Conservation (phyloP, 306 rosid species). For the Begonia peltatifolia region DNA sequence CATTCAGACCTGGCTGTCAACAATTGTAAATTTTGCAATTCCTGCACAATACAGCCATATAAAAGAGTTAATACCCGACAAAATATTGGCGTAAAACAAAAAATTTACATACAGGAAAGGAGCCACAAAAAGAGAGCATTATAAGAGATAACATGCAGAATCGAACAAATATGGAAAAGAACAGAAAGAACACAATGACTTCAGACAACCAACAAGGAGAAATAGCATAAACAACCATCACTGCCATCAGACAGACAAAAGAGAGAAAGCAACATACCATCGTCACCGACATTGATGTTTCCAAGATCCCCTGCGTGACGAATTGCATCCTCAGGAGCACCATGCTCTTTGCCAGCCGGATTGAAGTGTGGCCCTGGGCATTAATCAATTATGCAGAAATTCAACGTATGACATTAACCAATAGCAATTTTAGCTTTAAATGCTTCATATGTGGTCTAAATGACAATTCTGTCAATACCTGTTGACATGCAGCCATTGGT, state of each 20-base stretch:
- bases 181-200: no score
- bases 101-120: neutral
- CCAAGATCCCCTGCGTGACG: slow-evolving; percentile 99
- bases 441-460: no score
- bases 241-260: no score
- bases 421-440: no score
- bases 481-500: slow-evolving; percentile 96
- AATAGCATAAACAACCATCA: slow-evolving; percentile 1
- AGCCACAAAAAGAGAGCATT: neutral
- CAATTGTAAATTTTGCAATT: slow-evolving; percentile 37
- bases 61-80: slow-evolving; percentile 3
- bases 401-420: no score
- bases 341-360: slow-evolving; percentile 68
- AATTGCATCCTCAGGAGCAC: slow-evolving; percentile 63
- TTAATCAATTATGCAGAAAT: no score
- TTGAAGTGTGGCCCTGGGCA: slow-evolving; percentile 74
- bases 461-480: slow-evolving; percentile 23
- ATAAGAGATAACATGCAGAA: neutral
- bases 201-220: neutral
- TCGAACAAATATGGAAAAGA: no score
- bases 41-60: slow-evolving; percentile 39
- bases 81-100: neutral
- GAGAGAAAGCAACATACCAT: slow-evolving; percentile 34
- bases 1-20: slow-evolving; percentile 58
- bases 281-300: slow-evolving; percentile 63